Evolutionary conservation across 1,139 yeast species (phyloP), one percentile per base, ranked within the genome.

Genomic region (Chernovozyma sophiae-reginae): DNA sequence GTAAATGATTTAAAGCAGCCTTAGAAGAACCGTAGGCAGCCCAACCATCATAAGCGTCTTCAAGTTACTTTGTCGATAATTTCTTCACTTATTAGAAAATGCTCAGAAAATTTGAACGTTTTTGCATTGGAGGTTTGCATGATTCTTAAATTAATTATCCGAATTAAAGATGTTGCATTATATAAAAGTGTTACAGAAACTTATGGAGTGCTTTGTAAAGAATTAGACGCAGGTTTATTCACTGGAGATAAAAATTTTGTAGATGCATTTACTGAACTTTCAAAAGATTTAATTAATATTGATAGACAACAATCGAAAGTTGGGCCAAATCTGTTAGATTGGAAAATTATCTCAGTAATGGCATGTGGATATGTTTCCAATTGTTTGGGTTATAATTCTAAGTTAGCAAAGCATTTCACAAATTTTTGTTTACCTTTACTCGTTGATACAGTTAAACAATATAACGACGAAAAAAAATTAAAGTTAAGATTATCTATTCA

Each of bases 1-100:
- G n/a, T n/a, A 87, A 70, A 51, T 81, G 89, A 58, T 90, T 86
- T 40, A 89, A 56, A 0, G 96, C 96, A 1, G 96, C 96, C 60
- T 90, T 90, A 14, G 96, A 79, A 3, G 89, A 67, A 1, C 96
- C 95, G 51, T 90, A 90, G 3, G 96, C 95, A 26, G 83, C 81
- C 96, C 96, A 89, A 11, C 90, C 89, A 46, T 58, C 57, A 50
- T 78, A 79, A n/a, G 1, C 89, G 90, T 52, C 72, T 89, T 23
- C 82, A 79, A 43, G 97, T 92, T 8, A 84, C 97, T 0, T 62
- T 89, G 44, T 81, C 74, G 39, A 82, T 92, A 16, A 58, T 86
- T 39, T 62, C 74, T 36, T 81, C 85, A 26, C 71, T 92, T 47
- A 81, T 89, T 34, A 79, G 72, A 32, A 77, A 81, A 52, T 89